Evolutionary conservation across 2,329 filamentous ascomycete genomes (phyloP), one percentile per base, ranked within the genome.

Genomic region (Chaetomium sp.): DNA sequence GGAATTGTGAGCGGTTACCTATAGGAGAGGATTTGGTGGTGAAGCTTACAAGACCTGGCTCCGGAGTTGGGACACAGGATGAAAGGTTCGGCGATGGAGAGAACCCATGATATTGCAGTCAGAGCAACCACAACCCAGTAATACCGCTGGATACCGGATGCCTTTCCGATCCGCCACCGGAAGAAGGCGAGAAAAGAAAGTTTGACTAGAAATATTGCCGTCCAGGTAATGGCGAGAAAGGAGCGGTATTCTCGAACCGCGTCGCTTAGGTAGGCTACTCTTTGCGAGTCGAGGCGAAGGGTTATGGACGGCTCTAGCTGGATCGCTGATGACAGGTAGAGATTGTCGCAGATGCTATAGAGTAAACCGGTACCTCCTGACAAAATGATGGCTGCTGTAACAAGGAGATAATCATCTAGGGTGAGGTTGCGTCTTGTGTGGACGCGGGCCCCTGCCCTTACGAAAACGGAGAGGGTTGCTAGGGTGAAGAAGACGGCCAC

Each of bases 271-370:
- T n/a, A 16, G 16, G 38, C 16, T 19, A 19, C 16, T 19, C 38
- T 16, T 5, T n/a, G 16, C 1, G 38, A n/a, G 3, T 6, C 38
- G 4, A 42, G 13, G 13, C 16, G 38, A 42, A 7, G 16, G 16
- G 5, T n/a, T 19, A 42, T 42, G 38, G 38, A 7, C 1, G 4
- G n/a, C 4, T 57, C 38, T 5, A 47, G 23, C 7, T 19, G 35
- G 9, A 35, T n/a, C 1, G 55, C 55, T 29, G 55, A 31, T 2
- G 38, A 29, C 13, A n/a, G 19, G 23, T 57, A 57, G 12, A 57
- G 55, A 10, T 57, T 47, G 25, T 57, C 38, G 55, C 35, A 57
- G 23, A 57, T 57, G 55, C 23, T 45, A 25, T 57, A 57, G 23
- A 57, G n/a, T 2, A 57, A 16, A 7, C 55, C 55, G 2, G 25